Evolutionary conservation across 2,329 filamentous ascomycete species (phyloP).

Genomic region (Aspergillus brunneoviolaceus): DNA sequence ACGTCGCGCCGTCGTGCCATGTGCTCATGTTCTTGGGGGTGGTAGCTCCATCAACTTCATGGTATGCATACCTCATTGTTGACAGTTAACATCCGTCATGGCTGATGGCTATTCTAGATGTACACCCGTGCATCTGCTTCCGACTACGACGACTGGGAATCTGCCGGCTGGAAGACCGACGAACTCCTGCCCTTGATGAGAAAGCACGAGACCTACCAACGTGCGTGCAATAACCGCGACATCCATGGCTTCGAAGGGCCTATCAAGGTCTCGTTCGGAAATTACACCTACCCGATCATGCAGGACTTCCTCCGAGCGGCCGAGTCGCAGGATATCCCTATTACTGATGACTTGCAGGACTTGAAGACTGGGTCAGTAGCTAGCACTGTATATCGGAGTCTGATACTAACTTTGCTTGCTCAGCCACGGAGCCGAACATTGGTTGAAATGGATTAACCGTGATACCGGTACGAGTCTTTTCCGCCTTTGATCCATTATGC

Average conservation of each 20-base stretch:
- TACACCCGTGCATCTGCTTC: slow-evolving; percentile 70
- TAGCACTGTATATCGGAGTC: background rate
- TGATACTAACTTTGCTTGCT: background rate
- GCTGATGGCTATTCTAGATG: slow-evolving; percentile 51
- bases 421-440: slow-evolving; percentile 71
- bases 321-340: slow-evolving; percentile 71
- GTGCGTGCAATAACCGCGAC: slow-evolving; percentile 59
- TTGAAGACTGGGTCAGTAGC: slow-evolving; percentile 45
- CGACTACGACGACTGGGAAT: slow-evolving; percentile 76
- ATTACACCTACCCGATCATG: slow-evolving; percentile 79
- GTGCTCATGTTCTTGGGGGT: slow-evolving; percentile 69
- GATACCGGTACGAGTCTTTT: slow-evolving; percentile 45
- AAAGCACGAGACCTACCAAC: slow-evolving; percentile 78
- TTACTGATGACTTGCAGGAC: slow-evolving; percentile 75
- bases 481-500: background rate
- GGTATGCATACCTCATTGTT: slow-evolving; percentile 41
- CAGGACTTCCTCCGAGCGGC: slow-evolving; percentile 74
- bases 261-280: slow-evolving; percentile 79
- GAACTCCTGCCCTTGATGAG: slow-evolving; percentile 74
- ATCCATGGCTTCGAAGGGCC: slow-evolving; percentile 76
- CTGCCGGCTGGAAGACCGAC: slow-evolving; percentile 75
- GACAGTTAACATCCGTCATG: background rate
- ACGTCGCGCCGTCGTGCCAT: slow-evolving; percentile 71
- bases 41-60: slow-evolving; percentile 77
- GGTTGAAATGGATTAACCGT: slow-evolving; percentile 82